Conservation (phyloP, 768 basidiomycete genomes). For the Rhodosporidiobolus sp. region DNA sequence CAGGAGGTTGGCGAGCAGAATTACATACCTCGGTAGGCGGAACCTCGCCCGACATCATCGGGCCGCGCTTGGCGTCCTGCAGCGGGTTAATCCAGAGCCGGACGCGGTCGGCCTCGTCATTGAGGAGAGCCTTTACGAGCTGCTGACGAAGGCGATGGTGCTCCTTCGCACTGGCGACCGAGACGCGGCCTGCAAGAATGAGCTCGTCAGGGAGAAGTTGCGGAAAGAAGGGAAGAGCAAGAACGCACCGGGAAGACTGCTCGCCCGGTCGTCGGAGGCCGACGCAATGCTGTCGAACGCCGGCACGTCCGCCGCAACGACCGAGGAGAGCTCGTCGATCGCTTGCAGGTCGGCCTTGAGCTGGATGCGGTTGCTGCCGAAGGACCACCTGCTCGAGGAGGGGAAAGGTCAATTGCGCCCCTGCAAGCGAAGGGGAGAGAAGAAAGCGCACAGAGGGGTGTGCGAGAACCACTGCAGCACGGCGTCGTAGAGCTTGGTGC, state of each 20-base stretch:
- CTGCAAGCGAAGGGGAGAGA: too few species aligned
- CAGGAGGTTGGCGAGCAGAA: too few species aligned
- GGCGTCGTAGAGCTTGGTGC: slow-evolving; percentile 70
- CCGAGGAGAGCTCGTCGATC: slow-evolving; percentile 67
- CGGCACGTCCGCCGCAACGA: slow-evolving; percentile 32
- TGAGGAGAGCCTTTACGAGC: slow-evolving; percentile 76
- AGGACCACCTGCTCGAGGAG: slow-evolving; percentile 71
- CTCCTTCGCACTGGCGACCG: slow-evolving; percentile 57
- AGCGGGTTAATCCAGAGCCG: slow-evolving; percentile 86
- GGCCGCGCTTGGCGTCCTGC: slow-evolving; percentile 68
- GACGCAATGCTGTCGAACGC: slow-evolving; percentile 40
- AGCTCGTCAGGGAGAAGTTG: neutral
- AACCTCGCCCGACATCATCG: slow-evolving; percentile 50
- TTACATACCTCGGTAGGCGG: slow-evolving; percentile 28
- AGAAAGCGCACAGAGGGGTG: slow-evolving; percentile 51
- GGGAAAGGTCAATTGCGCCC: neutral
- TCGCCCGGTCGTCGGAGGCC: slow-evolving; percentile 51
- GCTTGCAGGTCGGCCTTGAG: slow-evolving; percentile 83
- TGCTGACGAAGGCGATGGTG: slow-evolving; percentile 66
- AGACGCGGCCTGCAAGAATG: slow-evolving; percentile 37
- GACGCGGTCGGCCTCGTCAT: slow-evolving; percentile 83
- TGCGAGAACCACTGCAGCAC: slow-evolving; percentile 90
- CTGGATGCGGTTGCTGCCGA: slow-evolving; percentile 88
- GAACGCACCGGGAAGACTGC: slow-evolving; percentile 45
- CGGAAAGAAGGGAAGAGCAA: neutral